These are phyloP conservation scores for Penicillium sp. DNA, from an alignment of 2,329 filamentous ascomycete genomes.

Conservation along the genomic window DNA sequence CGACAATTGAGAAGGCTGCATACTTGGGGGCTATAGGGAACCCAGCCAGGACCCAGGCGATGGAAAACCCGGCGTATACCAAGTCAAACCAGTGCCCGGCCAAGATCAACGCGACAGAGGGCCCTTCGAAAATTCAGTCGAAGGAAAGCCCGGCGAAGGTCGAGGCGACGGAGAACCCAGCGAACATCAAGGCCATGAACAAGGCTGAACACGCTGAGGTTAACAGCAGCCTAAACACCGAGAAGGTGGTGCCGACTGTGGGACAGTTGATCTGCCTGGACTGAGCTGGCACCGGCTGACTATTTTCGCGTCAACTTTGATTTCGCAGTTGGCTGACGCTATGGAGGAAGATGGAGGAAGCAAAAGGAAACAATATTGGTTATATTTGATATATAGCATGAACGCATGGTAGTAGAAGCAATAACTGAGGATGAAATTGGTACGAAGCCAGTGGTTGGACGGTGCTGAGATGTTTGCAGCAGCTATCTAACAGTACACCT, in stretches of 20 bases:
- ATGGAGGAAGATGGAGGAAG: not conserved
- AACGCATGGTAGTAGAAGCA: not conserved
- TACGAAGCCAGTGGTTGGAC: not conserved
- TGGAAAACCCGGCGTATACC: no score
- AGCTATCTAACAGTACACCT: conserved; percentile 97
- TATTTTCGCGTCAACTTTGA: no score
- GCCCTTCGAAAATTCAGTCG: no score
- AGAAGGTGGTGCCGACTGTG: no score
- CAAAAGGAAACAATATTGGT: not conserved
- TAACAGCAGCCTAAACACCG: no score
- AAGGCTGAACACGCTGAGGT: no score
- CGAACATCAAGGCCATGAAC: no score
- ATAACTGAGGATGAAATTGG: not conserved
- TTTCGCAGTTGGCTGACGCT: not conserved
- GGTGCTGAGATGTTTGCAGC: conserved; percentile 68
- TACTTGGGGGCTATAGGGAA: conserved; percentile 3
- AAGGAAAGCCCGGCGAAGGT: no score
- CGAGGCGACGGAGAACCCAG: no score
- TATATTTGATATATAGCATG: not conserved
- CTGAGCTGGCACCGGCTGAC: no score
- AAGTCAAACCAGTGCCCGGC: not conserved
- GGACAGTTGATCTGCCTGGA: no score
- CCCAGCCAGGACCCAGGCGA: not conserved
- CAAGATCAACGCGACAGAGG: not conserved
- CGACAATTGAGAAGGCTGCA: conserved; percentile 57